These are phyloP conservation scores for Talaromyces sp. DNA, from an alignment of 2,329 filamentous ascomycete species.

Conservation along the genomic window DNA sequence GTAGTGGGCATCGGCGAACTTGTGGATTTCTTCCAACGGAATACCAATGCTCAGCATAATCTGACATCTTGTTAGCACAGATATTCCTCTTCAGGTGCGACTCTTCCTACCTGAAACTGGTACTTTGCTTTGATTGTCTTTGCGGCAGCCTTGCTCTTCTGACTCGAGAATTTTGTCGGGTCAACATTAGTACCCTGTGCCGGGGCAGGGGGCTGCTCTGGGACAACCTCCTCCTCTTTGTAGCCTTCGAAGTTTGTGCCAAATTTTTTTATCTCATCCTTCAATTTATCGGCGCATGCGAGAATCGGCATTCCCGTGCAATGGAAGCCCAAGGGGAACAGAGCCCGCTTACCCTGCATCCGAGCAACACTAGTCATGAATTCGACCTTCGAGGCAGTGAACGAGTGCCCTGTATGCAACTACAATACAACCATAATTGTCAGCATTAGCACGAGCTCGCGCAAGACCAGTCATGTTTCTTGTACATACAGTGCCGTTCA, in stretches of 20 bases:
- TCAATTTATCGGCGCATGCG: slow-evolving; percentile 91
- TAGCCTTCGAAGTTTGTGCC: slow-evolving; percentile 80
- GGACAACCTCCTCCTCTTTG: slow-evolving; percentile 53
- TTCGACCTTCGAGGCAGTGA: slow-evolving; percentile 88
- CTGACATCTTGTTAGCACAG: slow-evolving; percentile 30
- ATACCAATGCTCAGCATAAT: slow-evolving; percentile 92
- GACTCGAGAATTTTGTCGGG: slow-evolving; percentile 83
- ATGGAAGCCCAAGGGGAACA: slow-evolving; percentile 94
- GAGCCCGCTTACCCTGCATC: slow-evolving; percentile 80
- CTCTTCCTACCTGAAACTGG: slow-evolving; percentile 56
- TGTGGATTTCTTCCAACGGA: slow-evolving; percentile 80
- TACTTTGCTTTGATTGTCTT: slow-evolving; percentile 95
- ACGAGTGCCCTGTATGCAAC: slow-evolving; percentile 79
- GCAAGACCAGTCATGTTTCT: no score
- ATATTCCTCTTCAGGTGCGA: not conserved
- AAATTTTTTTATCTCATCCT: slow-evolving; percentile 82
- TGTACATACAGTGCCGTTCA: slow-evolving; percentile 67
- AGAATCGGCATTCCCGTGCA: slow-evolving; percentile 98
- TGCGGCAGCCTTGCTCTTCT: slow-evolving; percentile 84
- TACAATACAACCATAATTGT: no score
- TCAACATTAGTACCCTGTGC: slow-evolving; percentile 69
- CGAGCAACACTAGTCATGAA: slow-evolving; percentile 81
- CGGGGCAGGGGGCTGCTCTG: slow-evolving; percentile 53
- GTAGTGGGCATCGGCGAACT: slow-evolving; percentile 83
- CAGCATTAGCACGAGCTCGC: no score